A percentile compares a stretch with the other conserved stretches of the same genome.
These are phyloP conservation scores for Aspergillus asperescens DNA, from an alignment of 495 filamentous ascomycete species.

Conservation along the genomic window DNA sequence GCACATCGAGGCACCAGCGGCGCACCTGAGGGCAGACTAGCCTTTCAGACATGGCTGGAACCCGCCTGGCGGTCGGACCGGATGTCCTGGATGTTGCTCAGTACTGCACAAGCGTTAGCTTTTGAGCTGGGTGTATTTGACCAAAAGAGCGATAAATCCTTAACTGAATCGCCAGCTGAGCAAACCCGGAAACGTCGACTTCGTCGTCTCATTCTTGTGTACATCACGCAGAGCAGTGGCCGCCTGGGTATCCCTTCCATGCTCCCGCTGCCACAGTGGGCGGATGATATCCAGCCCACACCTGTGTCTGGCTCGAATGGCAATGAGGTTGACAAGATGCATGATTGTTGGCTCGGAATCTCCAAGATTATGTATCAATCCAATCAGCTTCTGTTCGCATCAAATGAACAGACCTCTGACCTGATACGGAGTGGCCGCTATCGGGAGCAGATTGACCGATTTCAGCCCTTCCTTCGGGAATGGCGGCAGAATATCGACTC, in stretches of 20 bases:
- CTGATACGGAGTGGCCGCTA: slow-evolving; percentile 84
- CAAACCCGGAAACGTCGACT: slow-evolving; percentile 74
- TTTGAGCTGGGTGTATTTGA: slow-evolving; percentile 96
- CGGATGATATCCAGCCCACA: slow-evolving; percentile 45
- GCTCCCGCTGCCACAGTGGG: slow-evolving; percentile 61
- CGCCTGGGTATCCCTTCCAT: slow-evolving; percentile 89
- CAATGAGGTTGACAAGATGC: slow-evolving; percentile 52
- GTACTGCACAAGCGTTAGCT: slow-evolving; percentile 79
- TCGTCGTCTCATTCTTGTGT: slow-evolving; percentile 79
- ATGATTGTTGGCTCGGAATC: slow-evolving; percentile 87
- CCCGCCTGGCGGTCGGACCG: slow-evolving; percentile 94
- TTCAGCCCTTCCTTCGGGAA: slow-evolving; percentile 66
- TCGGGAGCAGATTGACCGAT: slow-evolving; percentile 68
- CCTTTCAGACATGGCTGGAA: slow-evolving; percentile 91
- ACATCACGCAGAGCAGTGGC: slow-evolving; percentile 86
- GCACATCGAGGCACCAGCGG: slow-evolving; percentile 34
- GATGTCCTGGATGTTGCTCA: slow-evolving; percentile 98
- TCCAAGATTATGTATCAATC: slow-evolving; percentile 83
- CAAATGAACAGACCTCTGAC: slow-evolving; percentile 73
- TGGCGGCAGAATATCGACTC: slow-evolving; percentile 73
- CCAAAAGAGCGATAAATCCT: slow-evolving; percentile 54
- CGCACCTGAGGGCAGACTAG: slow-evolving; percentile 52
- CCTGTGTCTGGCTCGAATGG: slow-evolving; percentile 23
- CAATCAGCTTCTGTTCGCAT: slow-evolving; percentile 79
- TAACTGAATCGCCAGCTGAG: slow-evolving; percentile 56